phyloP scores from a whole-genome alignment of 2,329 filamentous ascomycete genomes.

The Neophaeococcomyces aloes region DNA sequence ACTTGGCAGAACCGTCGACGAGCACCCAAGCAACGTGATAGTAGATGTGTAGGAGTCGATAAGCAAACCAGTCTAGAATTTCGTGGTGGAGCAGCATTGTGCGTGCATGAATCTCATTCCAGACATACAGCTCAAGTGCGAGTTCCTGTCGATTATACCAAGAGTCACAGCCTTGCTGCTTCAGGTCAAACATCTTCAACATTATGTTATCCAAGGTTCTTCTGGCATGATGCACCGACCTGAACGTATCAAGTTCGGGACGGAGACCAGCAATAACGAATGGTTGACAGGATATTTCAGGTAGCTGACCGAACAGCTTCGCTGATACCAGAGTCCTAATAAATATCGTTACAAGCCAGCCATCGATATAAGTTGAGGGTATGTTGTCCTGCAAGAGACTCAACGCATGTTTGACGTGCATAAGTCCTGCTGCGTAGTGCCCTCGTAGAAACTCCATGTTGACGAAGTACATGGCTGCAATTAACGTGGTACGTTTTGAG shows the following conservation, averaged over 20 bases:
- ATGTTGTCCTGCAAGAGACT: constrained; percentile 20
- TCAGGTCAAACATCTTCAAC: constrained; percentile 9
- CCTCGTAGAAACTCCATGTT: constrained; percentile 32
- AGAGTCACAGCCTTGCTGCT: too few species aligned
- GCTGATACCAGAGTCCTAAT: constrained; percentile 24
- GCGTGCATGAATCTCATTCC: too few species aligned
- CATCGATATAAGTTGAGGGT: constrained; percentile 8
- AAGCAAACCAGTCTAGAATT: too few species aligned
- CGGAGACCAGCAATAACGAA: not conserved
- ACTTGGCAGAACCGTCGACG: too few species aligned
- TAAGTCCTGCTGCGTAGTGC: constrained; percentile 21
- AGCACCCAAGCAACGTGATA: not conserved
- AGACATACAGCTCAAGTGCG: too few species aligned
- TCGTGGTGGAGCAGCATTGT: too few species aligned
- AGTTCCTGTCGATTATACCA: too few species aligned
- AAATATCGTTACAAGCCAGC: constrained; percentile 22
- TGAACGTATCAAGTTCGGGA: constrained; percentile 12
- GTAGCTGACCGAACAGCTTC: constrained; percentile 22
- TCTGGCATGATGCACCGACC: constrained; percentile 16
- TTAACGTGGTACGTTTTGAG: constrained; percentile 29
- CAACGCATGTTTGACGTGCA: constrained; percentile 27
- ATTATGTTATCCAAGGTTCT: constrained; percentile 19
- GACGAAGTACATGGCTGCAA: constrained; percentile 34
- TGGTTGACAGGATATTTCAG: constrained; percentile 12
- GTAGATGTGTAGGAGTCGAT: too few species aligned